These are phyloP conservation scores for Yueomyces sinensis DNA, from an alignment of 805 yeast species.

Conservation along the genomic window DNA sequence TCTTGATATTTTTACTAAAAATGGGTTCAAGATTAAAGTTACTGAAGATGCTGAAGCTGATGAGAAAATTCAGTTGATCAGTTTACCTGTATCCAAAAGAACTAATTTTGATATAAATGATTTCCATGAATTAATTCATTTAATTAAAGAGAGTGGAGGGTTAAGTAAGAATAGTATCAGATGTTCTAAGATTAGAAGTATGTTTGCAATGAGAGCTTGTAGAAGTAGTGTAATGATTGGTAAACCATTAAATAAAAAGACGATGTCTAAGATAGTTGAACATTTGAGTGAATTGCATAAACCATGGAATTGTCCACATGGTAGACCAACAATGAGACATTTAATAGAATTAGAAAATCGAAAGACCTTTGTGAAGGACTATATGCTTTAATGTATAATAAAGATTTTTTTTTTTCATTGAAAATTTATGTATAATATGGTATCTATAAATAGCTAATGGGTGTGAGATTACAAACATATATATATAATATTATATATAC, in stretches of 20 bases:
- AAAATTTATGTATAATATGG: too few species aligned
- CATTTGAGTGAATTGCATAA: conserved; percentile 62
- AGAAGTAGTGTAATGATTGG: conserved; percentile 93
- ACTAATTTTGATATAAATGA: conserved; percentile 51
- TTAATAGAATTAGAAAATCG: conserved; percentile 46
- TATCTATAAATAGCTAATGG: too few species aligned
- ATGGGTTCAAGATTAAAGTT: conserved; percentile 60
- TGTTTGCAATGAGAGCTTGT: conserved; percentile 95
- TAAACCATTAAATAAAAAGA: conserved; percentile 37
- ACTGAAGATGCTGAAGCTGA: conserved; percentile 46
- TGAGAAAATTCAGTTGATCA: conserved; percentile 34
- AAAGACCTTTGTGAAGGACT: conserved; percentile 33
- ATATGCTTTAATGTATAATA: conserved; percentile 12
- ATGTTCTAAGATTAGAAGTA: conserved; percentile 66
- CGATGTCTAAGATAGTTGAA: conserved; percentile 58
- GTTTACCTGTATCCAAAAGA: conserved; percentile 65
- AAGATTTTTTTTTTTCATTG: too few species aligned
- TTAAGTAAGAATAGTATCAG: conserved; percentile 25
- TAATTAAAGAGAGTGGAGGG: conserved; percentile 45
- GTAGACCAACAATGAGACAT: conserved; percentile 94
- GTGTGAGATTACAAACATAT: too few species aligned
- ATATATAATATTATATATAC: too few species aligned
- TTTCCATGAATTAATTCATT: conserved; percentile 63
- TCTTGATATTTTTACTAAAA: conserved; percentile 40
- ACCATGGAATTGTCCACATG: conserved; percentile 98